Evolutionary conservation across 306 rosid genomes (phyloP).

Genomic region (Abrus precatorius): DNA sequence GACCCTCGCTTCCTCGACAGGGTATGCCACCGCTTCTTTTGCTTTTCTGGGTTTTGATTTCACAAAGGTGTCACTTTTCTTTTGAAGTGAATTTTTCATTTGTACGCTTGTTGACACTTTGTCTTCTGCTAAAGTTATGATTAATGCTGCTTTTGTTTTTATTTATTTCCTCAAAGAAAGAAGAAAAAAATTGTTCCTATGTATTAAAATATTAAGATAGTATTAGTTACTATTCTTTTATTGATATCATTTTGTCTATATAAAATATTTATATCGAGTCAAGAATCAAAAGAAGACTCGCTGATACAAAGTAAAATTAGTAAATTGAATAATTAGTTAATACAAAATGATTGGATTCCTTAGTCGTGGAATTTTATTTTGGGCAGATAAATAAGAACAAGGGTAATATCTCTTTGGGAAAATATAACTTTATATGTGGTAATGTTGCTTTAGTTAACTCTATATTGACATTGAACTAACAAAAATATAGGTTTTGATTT

Average conservation of each 20-base stretch:
- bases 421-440: too few relatives aligned
- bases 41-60: conserved; percentile 33
- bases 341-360: too few relatives aligned
- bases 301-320: too few relatives aligned
- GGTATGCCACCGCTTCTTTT: conserved; percentile 41
- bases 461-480: neutral
- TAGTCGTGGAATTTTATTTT: too few relatives aligned
- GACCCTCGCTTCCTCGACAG: conserved; percentile 86
- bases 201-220: too few relatives aligned
- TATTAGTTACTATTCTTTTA: neutral
- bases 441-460: neutral
- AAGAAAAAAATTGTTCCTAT: too few relatives aligned
- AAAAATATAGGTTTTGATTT: neutral
- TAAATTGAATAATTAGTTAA: too few relatives aligned
- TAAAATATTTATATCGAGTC: neutral
- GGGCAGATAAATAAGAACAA: too few relatives aligned
- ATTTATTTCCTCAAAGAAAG: neutral
- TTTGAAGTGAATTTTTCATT: conserved; percentile 4
- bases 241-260: neutral
- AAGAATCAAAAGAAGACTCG: too few relatives aligned
- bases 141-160: neutral
- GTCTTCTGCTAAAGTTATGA: conserved; percentile 2
- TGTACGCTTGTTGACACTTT: conserved; percentile 23
- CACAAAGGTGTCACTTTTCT: neutral
- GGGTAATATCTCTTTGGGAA: too few relatives aligned